Conservation (phyloP, 352 stramenopile genomes). For the Pythium insidiosum region DNA sequence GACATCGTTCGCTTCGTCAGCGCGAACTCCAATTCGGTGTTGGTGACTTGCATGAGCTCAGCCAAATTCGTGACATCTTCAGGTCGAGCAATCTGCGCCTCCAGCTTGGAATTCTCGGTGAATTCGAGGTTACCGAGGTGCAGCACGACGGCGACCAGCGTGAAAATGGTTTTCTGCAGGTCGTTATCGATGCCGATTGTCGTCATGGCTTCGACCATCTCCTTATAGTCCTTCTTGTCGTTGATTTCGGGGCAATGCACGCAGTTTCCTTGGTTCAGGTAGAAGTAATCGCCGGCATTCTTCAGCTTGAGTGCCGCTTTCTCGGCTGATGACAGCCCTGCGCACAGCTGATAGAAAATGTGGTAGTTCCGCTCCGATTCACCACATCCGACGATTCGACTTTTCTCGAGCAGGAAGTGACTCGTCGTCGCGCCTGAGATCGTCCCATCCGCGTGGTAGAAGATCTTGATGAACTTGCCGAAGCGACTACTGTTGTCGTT, state of each 20-base stretch:
- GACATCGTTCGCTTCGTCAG: constrained; percentile 87
- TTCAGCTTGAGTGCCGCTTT: constrained; percentile 79
- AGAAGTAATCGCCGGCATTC: constrained; percentile 87
- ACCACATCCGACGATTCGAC: constrained; percentile 91
- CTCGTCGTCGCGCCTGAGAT: constrained; percentile 92
- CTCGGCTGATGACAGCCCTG: constrained; percentile 57
- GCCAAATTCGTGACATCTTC: constrained; percentile 70
- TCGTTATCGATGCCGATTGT: constrained; percentile 87
- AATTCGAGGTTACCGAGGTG: constrained; percentile 97
- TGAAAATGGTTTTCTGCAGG: constrained; percentile 92
- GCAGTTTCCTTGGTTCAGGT: constrained; percentile 92
- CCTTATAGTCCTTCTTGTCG: constrained; percentile 93
- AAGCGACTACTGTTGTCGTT: constrained; percentile 97
- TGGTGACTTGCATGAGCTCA: constrained; percentile 82
- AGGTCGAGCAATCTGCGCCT: constrained; percentile 54
- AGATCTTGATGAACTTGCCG: constrained; percentile 96
- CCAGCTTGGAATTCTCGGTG: constrained; percentile 79
- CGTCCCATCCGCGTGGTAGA: constrained; percentile 86
- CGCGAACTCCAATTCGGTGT: constrained; percentile 80
- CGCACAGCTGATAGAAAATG: constrained; percentile 98
- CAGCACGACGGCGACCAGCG: constrained; percentile 94
- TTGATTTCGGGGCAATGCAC: constrained; percentile 90
- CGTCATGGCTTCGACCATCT: constrained; percentile 89
- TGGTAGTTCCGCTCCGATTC: constrained; percentile 97
- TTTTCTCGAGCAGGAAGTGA: constrained; percentile 98